Evolutionary conservation across 2,329 filamentous ascomycete genomes (phyloP).

Genomic region (Aspergillus niger): DNA sequence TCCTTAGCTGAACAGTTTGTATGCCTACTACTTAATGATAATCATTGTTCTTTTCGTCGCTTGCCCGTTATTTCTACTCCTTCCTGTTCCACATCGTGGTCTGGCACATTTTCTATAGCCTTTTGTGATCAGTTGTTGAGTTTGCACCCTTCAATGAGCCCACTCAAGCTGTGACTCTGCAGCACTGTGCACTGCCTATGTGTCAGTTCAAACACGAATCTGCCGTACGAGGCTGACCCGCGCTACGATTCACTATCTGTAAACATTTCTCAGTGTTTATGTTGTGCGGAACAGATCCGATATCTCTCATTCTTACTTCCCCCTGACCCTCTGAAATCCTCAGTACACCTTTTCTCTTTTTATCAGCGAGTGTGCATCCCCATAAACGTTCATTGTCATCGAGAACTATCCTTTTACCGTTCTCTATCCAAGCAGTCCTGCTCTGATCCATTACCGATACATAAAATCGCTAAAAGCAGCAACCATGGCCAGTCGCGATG

Average conservation of each 20-base stretch:
- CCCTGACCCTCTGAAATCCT: too few species aligned
- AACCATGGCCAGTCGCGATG: slow-evolving; percentile 2
- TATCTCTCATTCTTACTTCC: too few species aligned
- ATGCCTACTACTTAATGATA: not conserved
- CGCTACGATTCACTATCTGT: not conserved
- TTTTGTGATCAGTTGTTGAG: not conserved
- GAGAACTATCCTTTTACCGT: not conserved
- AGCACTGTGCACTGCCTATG: not conserved
- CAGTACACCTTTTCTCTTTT: not conserved
- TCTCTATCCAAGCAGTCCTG: not conserved
- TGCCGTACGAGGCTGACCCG: too few species aligned
- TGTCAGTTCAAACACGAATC: too few species aligned
- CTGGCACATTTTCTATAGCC: not conserved
- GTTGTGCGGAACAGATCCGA: too few species aligned
- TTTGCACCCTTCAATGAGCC: not conserved
- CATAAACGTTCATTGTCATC: not conserved
- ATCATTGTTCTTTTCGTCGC: not conserved
- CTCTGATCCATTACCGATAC: not conserved
- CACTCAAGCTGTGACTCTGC: not conserved
- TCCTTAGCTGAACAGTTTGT: not conserved
- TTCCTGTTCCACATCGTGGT: too few species aligned
- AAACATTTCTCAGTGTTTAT: not conserved
- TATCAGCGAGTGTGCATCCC: not conserved
- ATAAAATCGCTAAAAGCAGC: not conserved
- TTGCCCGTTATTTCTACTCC: too few species aligned